Conservation (phyloP, 78 protist genomes). For the Isochrysis galbana region DNA sequence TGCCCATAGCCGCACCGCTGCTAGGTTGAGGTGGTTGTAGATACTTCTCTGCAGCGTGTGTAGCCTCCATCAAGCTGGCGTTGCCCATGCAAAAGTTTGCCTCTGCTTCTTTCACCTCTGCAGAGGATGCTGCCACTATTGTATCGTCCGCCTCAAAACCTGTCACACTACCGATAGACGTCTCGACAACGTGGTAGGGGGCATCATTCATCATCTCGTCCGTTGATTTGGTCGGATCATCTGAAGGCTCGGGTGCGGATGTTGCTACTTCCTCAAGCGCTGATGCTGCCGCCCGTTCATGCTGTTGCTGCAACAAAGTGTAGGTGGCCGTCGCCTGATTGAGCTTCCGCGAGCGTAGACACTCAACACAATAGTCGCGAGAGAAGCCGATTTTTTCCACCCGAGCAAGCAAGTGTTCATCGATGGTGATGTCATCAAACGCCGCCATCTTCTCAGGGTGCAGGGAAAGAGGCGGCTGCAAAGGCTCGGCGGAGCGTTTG, state of each 20-base stretch:
- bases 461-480: neutral
- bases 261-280: neutral
- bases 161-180: too few species aligned
- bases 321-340: conserved; percentile 53
- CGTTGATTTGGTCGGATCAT: neutral
- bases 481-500: neutral
- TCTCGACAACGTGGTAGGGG: too few species aligned
- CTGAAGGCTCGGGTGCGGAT: neutral
- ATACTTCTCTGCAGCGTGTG: too few species aligned
- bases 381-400: conserved; percentile 19
- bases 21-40: too few species aligned
- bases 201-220: neutral
- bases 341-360: conserved; percentile 24
- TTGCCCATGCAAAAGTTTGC: too few species aligned
- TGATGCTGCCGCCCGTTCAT: neutral
- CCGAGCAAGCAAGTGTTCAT: neutral
- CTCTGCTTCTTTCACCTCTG: too few species aligned
- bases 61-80: too few species aligned
- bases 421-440: neutral
- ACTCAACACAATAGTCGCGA: neutral
- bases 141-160: too few species aligned
- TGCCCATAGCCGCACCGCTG: too few species aligned
- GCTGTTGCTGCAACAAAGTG: neutral
- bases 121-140: too few species aligned
- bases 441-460: neutral